phyloP scores from a whole-genome alignment of 1,284 basidiomycete genomes.

The Entoloma clypeatum region DNA sequence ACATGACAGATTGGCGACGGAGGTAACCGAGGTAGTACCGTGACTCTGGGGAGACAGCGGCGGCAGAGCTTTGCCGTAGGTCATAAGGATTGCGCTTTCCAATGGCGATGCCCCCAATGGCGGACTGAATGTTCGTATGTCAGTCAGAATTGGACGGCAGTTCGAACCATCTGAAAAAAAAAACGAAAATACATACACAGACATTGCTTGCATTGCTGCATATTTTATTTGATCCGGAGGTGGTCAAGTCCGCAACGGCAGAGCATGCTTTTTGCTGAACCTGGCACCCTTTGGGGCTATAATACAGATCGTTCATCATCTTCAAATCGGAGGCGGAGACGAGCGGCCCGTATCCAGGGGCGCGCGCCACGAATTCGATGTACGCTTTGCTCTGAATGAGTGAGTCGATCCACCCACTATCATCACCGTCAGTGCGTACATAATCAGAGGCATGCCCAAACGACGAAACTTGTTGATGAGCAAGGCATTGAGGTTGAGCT shows the following conservation, averaged over 20 bases:
- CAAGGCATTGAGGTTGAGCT: constrained; percentile 42
- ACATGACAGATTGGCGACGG: constrained; percentile 29
- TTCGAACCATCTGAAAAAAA: neutral
- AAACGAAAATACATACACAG: constrained; percentile 42
- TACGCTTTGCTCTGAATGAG: constrained; percentile 60
- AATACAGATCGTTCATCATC: constrained; percentile 47
- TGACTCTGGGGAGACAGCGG: constrained; percentile 53
- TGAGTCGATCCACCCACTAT: constrained; percentile 65
- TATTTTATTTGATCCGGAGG: constrained; percentile 45
- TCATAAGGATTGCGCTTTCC: constrained; percentile 53
- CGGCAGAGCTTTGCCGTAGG: constrained; percentile 51
- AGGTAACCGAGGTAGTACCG: constrained; percentile 53
- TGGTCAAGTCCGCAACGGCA: constrained; percentile 41
- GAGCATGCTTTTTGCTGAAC: constrained; percentile 53
- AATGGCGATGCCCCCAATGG: constrained; percentile 46
- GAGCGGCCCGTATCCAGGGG: constrained; percentile 63
- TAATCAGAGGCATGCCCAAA: neutral
- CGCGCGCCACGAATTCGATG: constrained; percentile 54
- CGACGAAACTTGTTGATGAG: constrained; percentile 55
- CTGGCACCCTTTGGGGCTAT: constrained; percentile 49
- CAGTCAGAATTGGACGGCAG: too few relatives aligned
- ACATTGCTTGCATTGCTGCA: constrained; percentile 51
- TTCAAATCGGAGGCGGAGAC: constrained; percentile 41
- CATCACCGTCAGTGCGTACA: constrained; percentile 1
- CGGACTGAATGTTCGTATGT: constrained; percentile 29